Evolutionary conservation across 192 early-diverging fungal genomes (phyloP).

Genomic region (Backusella mclennaniae): DNA sequence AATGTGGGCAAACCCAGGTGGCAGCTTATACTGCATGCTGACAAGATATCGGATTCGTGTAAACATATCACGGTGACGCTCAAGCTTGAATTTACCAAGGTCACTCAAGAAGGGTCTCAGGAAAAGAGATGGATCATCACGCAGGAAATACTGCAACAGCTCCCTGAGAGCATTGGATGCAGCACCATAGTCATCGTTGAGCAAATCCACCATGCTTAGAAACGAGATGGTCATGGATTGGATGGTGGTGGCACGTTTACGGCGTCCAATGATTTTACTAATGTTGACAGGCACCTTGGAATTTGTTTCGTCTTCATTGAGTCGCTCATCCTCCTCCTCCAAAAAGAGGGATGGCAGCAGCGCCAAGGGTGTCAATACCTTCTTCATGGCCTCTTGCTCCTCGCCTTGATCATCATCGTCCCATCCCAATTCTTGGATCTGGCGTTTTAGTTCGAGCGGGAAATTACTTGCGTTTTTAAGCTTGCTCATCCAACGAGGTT

Average conservation of each 20-base stretch:
- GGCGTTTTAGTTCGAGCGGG: conserved; percentile 46
- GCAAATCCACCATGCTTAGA: conserved; percentile 45
- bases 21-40: conserved; percentile 45
- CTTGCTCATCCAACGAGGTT: conserved; percentile 49
- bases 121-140: conserved; percentile 57
- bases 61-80: conserved; percentile 37
- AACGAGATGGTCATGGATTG: conserved; percentile 45
- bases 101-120: conserved; percentile 51
- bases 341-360: conserved; percentile 49
- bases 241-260: conserved; percentile 35
- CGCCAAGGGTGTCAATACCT: conserved; percentile 45
- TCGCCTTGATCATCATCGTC: conserved; percentile 45
- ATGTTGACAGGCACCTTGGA: not conserved
- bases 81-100: conserved; percentile 41
- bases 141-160: conserved; percentile 44
- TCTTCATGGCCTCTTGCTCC: conserved; percentile 43
- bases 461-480: conserved; percentile 48
- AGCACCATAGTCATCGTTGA: conserved; percentile 50
- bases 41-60: conserved; percentile 45
- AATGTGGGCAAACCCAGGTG: conserved; percentile 48
- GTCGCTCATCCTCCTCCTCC: conserved; percentile 41
- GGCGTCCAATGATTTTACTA: conserved; percentile 18
- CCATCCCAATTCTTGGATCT: conserved; percentile 53
- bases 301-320: conserved; percentile 16
- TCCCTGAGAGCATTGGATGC: conserved; percentile 42